Evolutionary conservation across 768 basidiomycete species (phyloP), one percentile per base, ranked within the genome.

Genomic region (Rhodotorula babjevae): DNA sequence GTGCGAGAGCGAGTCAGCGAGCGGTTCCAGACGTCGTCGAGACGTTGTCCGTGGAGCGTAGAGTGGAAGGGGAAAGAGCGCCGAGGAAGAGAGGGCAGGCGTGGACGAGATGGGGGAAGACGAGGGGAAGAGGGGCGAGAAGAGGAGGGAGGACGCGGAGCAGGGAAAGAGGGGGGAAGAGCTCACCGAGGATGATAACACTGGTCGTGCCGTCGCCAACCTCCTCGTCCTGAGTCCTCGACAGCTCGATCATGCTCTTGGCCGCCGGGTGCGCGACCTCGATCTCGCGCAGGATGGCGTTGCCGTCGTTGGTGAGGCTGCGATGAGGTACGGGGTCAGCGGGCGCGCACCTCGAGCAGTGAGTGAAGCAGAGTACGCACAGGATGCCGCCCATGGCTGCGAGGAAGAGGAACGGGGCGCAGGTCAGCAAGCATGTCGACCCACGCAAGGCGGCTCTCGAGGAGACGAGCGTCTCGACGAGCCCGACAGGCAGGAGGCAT

Each of bases 161-260:
- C n/a, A n/a, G 19, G 9, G 49, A 8, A 50, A 50, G 23, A 25
- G 50, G 25, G 50, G 25, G 11, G n/a, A 33, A 29, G 10, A n/a
- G 10, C n/a, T 77, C 78, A 94, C 94, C 94, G 25, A 98, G 86
- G 78, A 98, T 96, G 83, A 99, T 96, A 61, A 98, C 95, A 79
- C 91, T 93, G 21, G 95, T 99, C 33, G 96, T 99, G 69, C 95
- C 96, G 82, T 97, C 96, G 60, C 95, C 96, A 76, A 96, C 96
- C 79, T 98, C 96, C 83, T 98, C 96, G 78, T 98, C 96, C 81
- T 98, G 96, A 2, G 96, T 98, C 80, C 96, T 83, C 77, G 92
- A 92, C 19, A 98, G 87, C 83, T 99, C 96, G 75, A 99, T 96
- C 95, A 99, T 98, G 77, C 94, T 96, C 84, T 98, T 99, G 36